phyloP scores from a whole-genome alignment of 2,329 filamentous ascomycete genomes.

The Chrysoporthe austroafricana region DNA sequence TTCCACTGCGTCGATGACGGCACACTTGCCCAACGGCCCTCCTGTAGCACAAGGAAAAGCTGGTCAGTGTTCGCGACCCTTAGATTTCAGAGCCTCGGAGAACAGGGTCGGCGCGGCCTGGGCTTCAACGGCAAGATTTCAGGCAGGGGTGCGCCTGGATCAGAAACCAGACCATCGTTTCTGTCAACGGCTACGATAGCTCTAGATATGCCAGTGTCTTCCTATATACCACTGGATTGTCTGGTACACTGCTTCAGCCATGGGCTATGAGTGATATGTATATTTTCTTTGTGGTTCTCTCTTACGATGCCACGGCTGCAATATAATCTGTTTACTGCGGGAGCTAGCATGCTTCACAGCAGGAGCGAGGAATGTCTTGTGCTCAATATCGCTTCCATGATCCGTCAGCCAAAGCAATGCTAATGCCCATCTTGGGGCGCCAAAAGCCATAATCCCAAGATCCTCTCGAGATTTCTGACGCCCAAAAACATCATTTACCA shows the following conservation, averaged over 20 bases:
- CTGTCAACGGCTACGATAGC: not conserved
- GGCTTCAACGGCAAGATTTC: not conserved
- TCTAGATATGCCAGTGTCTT: not conserved
- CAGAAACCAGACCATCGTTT: not conserved
- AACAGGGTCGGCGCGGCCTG: not conserved
- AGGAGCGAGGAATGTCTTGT: not conserved
- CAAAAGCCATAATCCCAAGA: not conserved
- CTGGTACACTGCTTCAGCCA: not conserved
- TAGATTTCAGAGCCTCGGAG: too few relatives aligned
- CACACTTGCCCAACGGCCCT: too few relatives aligned
- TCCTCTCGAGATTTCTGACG: not conserved
- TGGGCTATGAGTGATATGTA: too few relatives aligned
- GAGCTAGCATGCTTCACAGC: not conserved
- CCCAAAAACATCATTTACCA: not conserved
- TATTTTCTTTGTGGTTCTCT: too few relatives aligned
- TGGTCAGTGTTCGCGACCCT: too few relatives aligned
- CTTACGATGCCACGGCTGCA: too few relatives aligned
- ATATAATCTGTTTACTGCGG: too few relatives aligned
- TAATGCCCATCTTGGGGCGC: not conserved
- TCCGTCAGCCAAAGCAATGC: constrained; percentile 1
- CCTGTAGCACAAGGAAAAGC: too few relatives aligned
- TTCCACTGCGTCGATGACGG: not conserved
- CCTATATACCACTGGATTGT: not conserved
- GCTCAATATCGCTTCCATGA: not conserved
- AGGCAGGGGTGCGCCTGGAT: not conserved